Percentiles rank a stretch among this genome's conserved stretches.
These are phyloP conservation scores for Tremella fuciformis DNA, from an alignment of 768 basidiomycete genomes.

Conservation along the genomic window DNA sequence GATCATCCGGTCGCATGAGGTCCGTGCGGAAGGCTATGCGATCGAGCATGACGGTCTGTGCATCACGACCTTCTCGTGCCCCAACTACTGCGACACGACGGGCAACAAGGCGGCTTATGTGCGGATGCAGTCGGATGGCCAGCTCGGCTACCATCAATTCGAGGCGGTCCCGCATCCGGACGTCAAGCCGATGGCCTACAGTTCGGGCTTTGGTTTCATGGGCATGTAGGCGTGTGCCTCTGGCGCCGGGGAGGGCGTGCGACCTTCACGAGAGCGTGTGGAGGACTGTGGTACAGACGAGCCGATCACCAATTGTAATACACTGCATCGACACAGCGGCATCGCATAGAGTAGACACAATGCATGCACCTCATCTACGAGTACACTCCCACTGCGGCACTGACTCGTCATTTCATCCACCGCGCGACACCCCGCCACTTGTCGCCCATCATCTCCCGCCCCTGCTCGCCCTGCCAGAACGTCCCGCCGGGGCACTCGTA, in stretches of 20 bases:
- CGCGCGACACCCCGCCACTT: constrained; percentile 23
- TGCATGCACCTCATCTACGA: too few relatives aligned
- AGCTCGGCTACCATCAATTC: constrained; percentile 67
- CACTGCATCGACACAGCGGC: too few relatives aligned
- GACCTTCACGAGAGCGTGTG: too few relatives aligned
- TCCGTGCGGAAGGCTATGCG: constrained; percentile 86
- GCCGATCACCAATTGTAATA: too few relatives aligned
- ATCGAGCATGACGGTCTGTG: constrained; percentile 91
- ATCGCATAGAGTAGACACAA: too few relatives aligned
- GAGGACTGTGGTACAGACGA: too few relatives aligned
- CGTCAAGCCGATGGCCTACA: constrained; percentile 85
- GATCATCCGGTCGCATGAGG: constrained; percentile 93
- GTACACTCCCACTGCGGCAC: too few relatives aligned
- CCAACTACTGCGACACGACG: constrained; percentile 61
- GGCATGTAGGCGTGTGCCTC: constrained; percentile 12
- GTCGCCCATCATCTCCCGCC: constrained; percentile 29
- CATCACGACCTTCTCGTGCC: constrained; percentile 83
- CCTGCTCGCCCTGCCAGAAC: constrained; percentile 36
- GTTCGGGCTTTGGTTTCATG: constrained; percentile 37
- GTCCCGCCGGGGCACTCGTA: constrained; percentile 28
- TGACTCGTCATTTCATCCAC: too few relatives aligned
- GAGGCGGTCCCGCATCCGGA: constrained; percentile 84
- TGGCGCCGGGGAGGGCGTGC: too few relatives aligned
- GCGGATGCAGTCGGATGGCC: constrained; percentile 74
- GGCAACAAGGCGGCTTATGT: constrained; percentile 56